These are phyloP conservation scores for Pythium diclinum DNA, from an alignment of 352 stramenopile species.

Conservation along the genomic window DNA sequence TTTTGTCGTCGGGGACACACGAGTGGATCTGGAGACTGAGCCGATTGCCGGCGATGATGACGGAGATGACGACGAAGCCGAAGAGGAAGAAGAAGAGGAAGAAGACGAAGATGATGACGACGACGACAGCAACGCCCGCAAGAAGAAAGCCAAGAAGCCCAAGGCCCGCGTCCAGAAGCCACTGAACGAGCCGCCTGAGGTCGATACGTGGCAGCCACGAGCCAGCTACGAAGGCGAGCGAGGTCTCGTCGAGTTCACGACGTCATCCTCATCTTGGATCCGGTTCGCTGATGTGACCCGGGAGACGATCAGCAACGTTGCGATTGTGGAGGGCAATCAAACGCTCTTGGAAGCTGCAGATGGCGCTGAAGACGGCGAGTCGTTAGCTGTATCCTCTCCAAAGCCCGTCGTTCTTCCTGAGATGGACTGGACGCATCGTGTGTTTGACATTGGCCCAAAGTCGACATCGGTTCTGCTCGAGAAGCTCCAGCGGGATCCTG, in stretches of 20 bases:
- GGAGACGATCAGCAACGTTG: not conserved
- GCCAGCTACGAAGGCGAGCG: conserved; percentile 18
- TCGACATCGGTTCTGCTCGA: conserved; percentile 40
- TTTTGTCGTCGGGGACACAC: conserved; percentile 50
- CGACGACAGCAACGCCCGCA: conserved; percentile 24
- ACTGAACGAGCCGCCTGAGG: conserved; percentile 18
- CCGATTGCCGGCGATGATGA: conserved; percentile 1
- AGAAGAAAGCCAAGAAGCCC: conserved; percentile 23
- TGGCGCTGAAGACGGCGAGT: conserved; percentile 4
- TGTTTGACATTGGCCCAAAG: conserved; percentile 57
- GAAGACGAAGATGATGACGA: conserved; percentile 41
- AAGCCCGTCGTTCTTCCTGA: conserved; percentile 9
- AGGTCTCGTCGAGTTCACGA: conserved; percentile 6
- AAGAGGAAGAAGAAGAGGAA: conserved; percentile 38
- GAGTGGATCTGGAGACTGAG: conserved; percentile 33
- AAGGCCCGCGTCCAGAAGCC: not conserved
- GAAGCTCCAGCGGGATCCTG: conserved; percentile 6
- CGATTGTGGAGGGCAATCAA: conserved; percentile 15
- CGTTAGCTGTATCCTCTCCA: not conserved
- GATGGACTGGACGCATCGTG: conserved; percentile 56
- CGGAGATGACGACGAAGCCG: conserved; percentile 34
- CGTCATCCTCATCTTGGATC: conserved; percentile 5
- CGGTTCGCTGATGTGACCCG: conserved; percentile 12
- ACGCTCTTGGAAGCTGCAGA: conserved; percentile 13
- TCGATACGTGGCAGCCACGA: conserved; percentile 19